These are phyloP conservation scores for Populus hybrid DNA, from an alignment of 441 rosid species.

Conservation along the genomic window DNA sequence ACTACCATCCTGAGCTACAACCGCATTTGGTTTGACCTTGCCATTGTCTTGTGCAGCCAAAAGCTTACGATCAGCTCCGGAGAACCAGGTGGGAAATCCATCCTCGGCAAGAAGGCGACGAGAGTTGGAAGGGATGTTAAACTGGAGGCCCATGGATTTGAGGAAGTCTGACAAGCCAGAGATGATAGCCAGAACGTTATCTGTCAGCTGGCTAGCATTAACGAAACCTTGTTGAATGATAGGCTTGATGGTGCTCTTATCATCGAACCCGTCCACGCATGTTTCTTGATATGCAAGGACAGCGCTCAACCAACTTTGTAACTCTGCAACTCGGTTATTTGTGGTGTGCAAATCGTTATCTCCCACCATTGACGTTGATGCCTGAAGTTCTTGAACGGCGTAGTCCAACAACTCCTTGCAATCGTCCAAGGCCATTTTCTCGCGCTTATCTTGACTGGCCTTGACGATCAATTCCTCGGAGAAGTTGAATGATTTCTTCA, in stretches of 20 bases:
- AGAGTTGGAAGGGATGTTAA: constrained; percentile 15
- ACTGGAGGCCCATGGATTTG: constrained; percentile 36
- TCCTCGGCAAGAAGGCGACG: constrained; percentile 28
- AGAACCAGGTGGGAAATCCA: constrained; percentile 47
- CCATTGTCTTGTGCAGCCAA: constrained; percentile 20
- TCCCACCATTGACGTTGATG: constrained; percentile 36
- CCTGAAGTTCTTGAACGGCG: constrained; percentile 64
- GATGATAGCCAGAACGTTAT: constrained; percentile 74
- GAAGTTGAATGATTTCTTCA: constrained; percentile 38
- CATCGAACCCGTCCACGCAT: constrained; percentile 63
- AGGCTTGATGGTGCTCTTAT: constrained; percentile 28
- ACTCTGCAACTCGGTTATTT: constrained; percentile 35
- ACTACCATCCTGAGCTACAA: constrained; percentile 59
- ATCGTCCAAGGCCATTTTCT: constrained; percentile 30
- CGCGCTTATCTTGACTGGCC: constrained; percentile 25
- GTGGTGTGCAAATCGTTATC: constrained; percentile 17
- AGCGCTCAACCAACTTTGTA: constrained; percentile 71
- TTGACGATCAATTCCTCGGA: constrained; percentile 32
- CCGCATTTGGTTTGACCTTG: constrained; percentile 24
- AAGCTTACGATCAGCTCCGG: constrained; percentile 37
- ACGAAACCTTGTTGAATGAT: constrained; percentile 42
- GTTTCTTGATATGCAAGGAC: constrained; percentile 66
- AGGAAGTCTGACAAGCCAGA: constrained; percentile 35
- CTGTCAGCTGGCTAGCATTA: constrained; percentile 48
- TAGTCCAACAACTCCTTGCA: constrained; percentile 62